Base-by-base conservation (phyloP, 1,139 yeast genomes). In the Suhomyces terraborum region DNA sequence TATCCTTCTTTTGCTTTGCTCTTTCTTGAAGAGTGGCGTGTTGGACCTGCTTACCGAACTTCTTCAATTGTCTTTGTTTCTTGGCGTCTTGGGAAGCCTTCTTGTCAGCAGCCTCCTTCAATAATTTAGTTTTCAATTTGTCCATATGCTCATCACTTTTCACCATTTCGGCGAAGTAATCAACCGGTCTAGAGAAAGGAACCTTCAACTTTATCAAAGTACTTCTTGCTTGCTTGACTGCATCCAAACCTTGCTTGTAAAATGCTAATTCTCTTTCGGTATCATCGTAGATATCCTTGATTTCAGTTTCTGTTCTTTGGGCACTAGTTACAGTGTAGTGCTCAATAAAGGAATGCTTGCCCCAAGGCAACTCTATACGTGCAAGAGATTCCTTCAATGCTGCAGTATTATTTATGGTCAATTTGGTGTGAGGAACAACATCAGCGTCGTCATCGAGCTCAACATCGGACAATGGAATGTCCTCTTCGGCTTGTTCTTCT, bases 81-180 rank as follows among this genome's bases (percentile, higher is more conserved):
- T 87, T 86, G 26, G 98, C 96, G 43, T 89, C 98, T 64, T 88
- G 94, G 36, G 89, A 77, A 2, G 96, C 97, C 67, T 87, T 87
- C 78, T 86, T 88, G 59, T 86, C 84, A 26, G 94, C 85, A 39
- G 95, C 97, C 59, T 88, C 96, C 48, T 80, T 78, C 34, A 89
- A 74, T 55, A 93, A 75, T 65, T 88, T 88, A 59, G 74, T 73
- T 75, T 88, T 89, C 57, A 93, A 77, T 66, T 82, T 88, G 59
- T 89, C 97, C 99, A 93, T 93, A 65, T 93, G 99, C 63, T 89
- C 97, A 64, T 93, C 99, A 46, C 91, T 84, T 72, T 93, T 93
- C 49, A 89, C 88, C 99, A 93, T 93, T 67, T 93, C 99, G 8
- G 99, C 99, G 68, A 93, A 93, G 64, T 88, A 93, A 63, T 93